Percentiles rank a stretch among this genome's conserved stretches.
These are phyloP conservation scores for Aspergillus fischeri DNA, from an alignment of 2,329 filamentous ascomycete species.

Conservation along the genomic window DNA sequence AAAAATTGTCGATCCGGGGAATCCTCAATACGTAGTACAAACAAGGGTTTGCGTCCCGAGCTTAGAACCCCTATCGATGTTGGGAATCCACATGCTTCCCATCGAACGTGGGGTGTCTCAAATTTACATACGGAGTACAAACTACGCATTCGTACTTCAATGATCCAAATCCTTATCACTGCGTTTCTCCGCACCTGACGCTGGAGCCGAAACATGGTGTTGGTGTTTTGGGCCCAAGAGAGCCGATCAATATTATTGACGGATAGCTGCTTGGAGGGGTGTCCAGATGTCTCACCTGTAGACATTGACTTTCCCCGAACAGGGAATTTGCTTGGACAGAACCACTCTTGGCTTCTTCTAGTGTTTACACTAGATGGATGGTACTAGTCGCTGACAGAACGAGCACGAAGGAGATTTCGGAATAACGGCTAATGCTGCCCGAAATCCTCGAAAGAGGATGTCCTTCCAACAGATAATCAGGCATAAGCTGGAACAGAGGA, in stretches of 20 bases:
- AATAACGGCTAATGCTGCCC: neutral
- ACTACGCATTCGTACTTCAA: neutral
- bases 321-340: conserved; percentile 2
- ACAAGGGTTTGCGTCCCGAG: neutral
- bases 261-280: conserved; percentile 3
- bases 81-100: neutral
- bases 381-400: neutral
- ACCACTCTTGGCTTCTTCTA: conserved; percentile 20
- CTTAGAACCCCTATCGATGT: neutral
- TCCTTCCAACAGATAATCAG: neutral
- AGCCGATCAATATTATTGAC: neutral
- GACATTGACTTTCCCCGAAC: conserved; percentile 1
- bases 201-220: conserved; percentile 7
- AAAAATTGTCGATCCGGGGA: neutral
- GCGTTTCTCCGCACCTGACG: neutral
- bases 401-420: neutral
- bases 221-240: conserved; percentile 10
- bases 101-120: neutral
- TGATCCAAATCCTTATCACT: neutral
- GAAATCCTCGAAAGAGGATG: neutral
- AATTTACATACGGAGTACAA: neutral
- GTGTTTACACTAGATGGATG: conserved; percentile 9
- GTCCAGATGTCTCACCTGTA: conserved; percentile 11
- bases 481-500: neutral
- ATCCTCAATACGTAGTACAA: neutral